A percentile compares a stretch with the other conserved stretches of the same genome.
These are phyloP conservation scores for Aureobasidium pullulans DNA, from an alignment of 2,329 filamentous ascomycete species.

Conservation along the genomic window DNA sequence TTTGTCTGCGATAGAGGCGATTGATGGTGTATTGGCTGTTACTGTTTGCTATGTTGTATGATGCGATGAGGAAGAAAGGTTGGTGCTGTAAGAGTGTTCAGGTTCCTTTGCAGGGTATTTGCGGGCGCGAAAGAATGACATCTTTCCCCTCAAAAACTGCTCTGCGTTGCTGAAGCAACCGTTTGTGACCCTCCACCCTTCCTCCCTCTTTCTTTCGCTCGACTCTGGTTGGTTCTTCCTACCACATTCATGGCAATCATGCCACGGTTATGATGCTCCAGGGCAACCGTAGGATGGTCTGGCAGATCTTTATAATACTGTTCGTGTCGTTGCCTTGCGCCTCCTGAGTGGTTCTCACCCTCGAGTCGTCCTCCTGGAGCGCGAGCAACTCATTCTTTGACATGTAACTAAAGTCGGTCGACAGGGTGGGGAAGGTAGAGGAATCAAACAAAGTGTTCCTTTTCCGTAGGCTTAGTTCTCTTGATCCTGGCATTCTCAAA, in stretches of 20 bases:
- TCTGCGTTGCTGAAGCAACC: slow-evolving; percentile 8
- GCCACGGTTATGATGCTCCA: not conserved
- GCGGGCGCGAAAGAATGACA: slow-evolving; percentile 2
- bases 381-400: too few species aligned
- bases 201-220: not conserved
- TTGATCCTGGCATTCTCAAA: too few species aligned
- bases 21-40: not conserved
- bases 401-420: too few species aligned
- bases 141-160: slow-evolving; percentile 9
- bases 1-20: not conserved
- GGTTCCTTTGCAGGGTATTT: not conserved
- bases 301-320: not conserved
- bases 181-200: not conserved
- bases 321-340: not conserved
- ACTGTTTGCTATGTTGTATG: not conserved
- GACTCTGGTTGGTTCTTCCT: too few species aligned
- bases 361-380: not conserved
- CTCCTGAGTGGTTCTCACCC: not conserved
- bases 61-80: not conserved
- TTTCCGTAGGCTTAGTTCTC: too few species aligned
- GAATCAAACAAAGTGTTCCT: too few species aligned
- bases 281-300: not conserved
- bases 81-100: not conserved
- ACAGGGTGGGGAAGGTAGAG: too few species aligned
- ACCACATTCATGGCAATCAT: not conserved